Evolutionary conservation across 306 rosid species (phyloP).

Genomic region (Rosa rugosa): DNA sequence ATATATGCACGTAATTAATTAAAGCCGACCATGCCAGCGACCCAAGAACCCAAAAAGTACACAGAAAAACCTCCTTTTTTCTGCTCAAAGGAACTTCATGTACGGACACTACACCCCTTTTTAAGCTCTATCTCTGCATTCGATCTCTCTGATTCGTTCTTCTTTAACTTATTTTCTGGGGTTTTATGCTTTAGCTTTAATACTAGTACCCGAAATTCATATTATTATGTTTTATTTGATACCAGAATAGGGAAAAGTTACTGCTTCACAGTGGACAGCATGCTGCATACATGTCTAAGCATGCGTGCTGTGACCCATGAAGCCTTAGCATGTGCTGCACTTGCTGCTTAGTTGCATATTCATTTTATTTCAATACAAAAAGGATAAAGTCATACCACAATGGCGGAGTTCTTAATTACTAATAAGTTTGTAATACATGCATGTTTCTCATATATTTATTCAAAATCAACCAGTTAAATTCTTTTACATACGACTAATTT

Average conservation of each 20-base stretch:
- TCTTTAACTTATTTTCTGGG: not conserved
- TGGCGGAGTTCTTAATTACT: not conserved
- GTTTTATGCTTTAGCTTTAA: not conserved
- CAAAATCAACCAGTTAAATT: not conserved
- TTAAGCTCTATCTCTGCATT: not conserved
- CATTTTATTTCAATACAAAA: not conserved
- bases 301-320: conserved; percentile 27
- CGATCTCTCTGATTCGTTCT: not conserved
- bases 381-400: no score
- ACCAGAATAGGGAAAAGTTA: conserved; percentile 21
- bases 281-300: conserved; percentile 38
- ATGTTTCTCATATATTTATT: not conserved
- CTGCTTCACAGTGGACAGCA: conserved; percentile 18
- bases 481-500: no score
- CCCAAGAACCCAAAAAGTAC: not conserved
- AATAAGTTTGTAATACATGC: not conserved
- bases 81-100: not conserved
- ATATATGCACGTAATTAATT: not conserved
- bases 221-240: not conserved
- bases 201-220: not conserved
- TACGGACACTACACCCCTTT: not conserved
- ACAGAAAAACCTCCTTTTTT: not conserved
- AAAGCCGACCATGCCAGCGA: not conserved
- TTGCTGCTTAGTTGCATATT: not conserved
- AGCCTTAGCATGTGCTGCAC: conserved; percentile 14